Evolutionary conservation across 208 protist genomes (phyloP).

Genomic region (Borovskyia barvae): DNA sequence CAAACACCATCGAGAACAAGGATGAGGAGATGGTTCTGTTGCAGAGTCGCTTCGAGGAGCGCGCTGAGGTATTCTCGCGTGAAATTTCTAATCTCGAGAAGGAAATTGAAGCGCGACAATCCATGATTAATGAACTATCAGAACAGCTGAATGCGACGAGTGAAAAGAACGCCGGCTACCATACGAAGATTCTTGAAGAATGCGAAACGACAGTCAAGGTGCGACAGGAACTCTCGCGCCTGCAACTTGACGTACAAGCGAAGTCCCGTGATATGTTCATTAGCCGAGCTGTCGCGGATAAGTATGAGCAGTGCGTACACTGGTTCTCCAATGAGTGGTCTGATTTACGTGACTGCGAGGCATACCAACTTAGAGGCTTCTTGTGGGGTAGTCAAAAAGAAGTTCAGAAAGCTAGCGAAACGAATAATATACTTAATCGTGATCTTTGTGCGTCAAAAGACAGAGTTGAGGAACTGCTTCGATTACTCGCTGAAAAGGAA

Average conservation of each 20-base stretch:
- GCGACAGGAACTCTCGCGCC: slow-evolving; percentile 15
- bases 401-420: too few relatives aligned
- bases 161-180: slow-evolving; percentile 50
- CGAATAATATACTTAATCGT: too few relatives aligned
- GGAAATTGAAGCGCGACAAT: slow-evolving; percentile 47
- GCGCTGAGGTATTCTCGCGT: slow-evolving; percentile 21
- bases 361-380: too few relatives aligned
- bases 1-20: slow-evolving; percentile 24
- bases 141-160: slow-evolving; percentile 54
- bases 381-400: too few relatives aligned
- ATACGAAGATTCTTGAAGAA: slow-evolving; percentile 55
- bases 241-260: slow-evolving; percentile 1
- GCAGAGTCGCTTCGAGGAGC: slow-evolving; percentile 46
- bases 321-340: background rate
- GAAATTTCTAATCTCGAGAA: slow-evolving; percentile 47
- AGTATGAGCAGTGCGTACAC: background rate
- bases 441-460: too few relatives aligned
- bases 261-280: slow-evolving; percentile 3
- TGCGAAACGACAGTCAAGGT: slow-evolving; percentile 34
- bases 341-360: too few relatives aligned
- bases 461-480: too few relatives aligned
- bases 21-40: slow-evolving; percentile 69
- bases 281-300: slow-evolving; percentile 6
- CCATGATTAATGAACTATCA: slow-evolving; percentile 66
- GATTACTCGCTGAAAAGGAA: too few relatives aligned